Conservation (phyloP, 2,329 filamentous ascomycete species). For the Venturia asperata region DNA sequence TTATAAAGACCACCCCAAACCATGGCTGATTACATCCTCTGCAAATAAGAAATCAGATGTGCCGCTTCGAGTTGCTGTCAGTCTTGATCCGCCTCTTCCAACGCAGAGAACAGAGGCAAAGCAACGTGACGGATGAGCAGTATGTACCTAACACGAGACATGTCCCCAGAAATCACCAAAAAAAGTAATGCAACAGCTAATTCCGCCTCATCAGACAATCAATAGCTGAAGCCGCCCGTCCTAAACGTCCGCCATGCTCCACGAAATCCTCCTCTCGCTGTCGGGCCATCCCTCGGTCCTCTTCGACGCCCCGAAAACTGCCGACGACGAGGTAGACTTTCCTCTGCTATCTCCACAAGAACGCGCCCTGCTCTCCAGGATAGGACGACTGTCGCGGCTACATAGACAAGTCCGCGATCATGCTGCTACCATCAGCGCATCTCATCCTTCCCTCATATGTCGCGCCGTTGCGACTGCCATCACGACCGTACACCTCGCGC, state of each 20-base stretch:
- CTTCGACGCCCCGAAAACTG: conserved; percentile 47
- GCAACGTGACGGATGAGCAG: not conserved
- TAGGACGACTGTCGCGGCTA: conserved; percentile 69
- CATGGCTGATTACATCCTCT: not conserved
- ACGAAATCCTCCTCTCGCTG: conserved; percentile 95
- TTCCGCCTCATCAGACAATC: not conserved
- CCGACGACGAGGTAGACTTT: conserved; percentile 36
- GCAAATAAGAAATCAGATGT: not conserved
- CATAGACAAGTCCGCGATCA: conserved; percentile 65
- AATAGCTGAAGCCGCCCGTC: conserved; percentile 2
- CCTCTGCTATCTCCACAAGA: conserved; percentile 66
- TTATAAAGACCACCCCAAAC: not conserved
- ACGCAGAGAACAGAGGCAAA: not conserved
- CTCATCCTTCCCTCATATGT: conserved; percentile 75
- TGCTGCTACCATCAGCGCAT: conserved; percentile 58
- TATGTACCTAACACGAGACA: not conserved
- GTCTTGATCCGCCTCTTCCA: conserved; percentile 16
- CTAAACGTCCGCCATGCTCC: conserved; percentile 60
- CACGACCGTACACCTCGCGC: conserved; percentile 63
- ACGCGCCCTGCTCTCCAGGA: conserved; percentile 68
- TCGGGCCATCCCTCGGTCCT: conserved; percentile 89
- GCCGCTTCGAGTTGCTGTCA: conserved; percentile 18
- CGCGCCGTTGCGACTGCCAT: conserved; percentile 79
- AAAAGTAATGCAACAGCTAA: not conserved
- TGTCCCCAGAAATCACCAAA: not conserved